These are phyloP conservation scores for Albifimbria verrucaria DNA, from an alignment of 2,329 filamentous ascomycete species.

Conservation along the genomic window DNA sequence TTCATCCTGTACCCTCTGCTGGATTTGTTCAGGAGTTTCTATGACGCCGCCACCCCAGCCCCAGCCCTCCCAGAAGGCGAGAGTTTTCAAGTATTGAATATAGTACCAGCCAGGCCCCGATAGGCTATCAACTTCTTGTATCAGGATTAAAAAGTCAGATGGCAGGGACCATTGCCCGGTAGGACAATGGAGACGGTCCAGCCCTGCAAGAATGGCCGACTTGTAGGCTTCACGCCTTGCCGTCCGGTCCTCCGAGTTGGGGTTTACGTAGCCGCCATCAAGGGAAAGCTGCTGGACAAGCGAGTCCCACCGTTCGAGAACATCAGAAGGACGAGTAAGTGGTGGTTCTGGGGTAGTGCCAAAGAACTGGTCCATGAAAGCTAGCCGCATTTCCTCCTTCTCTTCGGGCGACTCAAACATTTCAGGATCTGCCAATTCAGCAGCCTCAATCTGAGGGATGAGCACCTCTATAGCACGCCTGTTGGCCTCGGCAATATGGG, in stretches of 20 bases:
- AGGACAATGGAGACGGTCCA: neutral
- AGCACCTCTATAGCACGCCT: neutral
- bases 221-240: neutral
- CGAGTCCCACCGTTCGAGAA: neutral
- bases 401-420: neutral
- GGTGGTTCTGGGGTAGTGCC: neutral
- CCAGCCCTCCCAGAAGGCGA: neutral
- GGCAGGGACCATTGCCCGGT: neutral
- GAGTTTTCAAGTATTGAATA: neutral
- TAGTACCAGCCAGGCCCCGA: neutral
- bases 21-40: neutral
- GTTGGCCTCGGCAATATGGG: neutral
- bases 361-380: too few relatives aligned
- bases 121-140: neutral
- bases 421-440: neutral
- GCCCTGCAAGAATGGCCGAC: neutral
- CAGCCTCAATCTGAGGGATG: neutral
- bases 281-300: neutral
- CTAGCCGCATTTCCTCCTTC: neutral
- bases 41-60: neutral
- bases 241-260: neutral
- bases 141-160: neutral
- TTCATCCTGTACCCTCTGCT: neutral
- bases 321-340: neutral
- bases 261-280: neutral